These are phyloP conservation scores for Solanum dulcamara DNA, from an alignment of 257 asterid species.

Conservation along the genomic window DNA sequence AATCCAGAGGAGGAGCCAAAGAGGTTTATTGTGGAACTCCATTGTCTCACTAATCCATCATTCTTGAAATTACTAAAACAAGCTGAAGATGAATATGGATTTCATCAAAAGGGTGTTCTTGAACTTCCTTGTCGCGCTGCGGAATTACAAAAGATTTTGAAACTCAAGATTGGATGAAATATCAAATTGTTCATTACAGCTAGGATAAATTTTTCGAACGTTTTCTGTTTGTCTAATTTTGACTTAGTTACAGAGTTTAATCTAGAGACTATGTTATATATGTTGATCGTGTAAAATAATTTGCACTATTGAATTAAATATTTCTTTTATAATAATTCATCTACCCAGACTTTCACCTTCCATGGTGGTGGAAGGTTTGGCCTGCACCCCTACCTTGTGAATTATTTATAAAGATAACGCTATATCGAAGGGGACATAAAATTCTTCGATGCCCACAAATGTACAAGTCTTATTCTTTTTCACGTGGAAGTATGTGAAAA, in stretches of 20 bases:
- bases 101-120: slow-evolving; percentile 16
- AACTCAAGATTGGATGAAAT: neutral
- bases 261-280: too few relatives aligned
- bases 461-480: neutral
- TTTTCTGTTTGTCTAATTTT: neutral
- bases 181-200: neutral
- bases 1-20: neutral
- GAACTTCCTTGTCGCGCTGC: slow-evolving; percentile 13
- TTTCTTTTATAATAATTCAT: too few relatives aligned
- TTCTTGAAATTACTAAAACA: slow-evolving; percentile 13
- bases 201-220: neutral
- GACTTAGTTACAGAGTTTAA: neutral
- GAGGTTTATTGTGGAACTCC: slow-evolving; percentile 12
- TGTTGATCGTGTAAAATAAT: too few relatives aligned
- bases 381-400: too few relatives aligned
- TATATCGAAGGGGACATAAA: too few relatives aligned
- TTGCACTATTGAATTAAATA: too few relatives aligned
- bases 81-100: slow-evolving; percentile 25
- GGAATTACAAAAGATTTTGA: slow-evolving; percentile 15
- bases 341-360: too few relatives aligned
- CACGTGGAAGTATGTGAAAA: neutral
- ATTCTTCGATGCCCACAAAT: too few relatives aligned
- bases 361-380: too few relatives aligned
- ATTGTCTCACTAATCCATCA: slow-evolving; percentile 6
- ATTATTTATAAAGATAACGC: too few relatives aligned